Base-by-base conservation (phyloP, 2,329 filamentous ascomycete genomes). In the Calonectria ilicicola region DNA sequence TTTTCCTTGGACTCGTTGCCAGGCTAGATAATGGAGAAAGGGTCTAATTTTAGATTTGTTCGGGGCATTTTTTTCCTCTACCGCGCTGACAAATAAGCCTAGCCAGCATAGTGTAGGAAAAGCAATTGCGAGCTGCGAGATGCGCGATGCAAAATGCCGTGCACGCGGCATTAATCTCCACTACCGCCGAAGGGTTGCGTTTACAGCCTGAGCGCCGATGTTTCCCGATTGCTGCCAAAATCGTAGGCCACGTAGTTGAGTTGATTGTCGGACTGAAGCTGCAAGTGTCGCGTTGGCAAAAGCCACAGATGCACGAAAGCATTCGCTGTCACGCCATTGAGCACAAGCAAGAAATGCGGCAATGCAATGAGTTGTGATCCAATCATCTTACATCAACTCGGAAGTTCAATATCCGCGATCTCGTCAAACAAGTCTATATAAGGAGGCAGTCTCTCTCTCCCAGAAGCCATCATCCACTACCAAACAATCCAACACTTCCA, bases 151-250 rank as follows among this genome's bases (percentile, higher is more conserved):
- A 7, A 21, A 12, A 23, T 15, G 14, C 7, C 32, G 23, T 19
- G 53, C 17, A 12, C 32, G 53, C 53, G 53, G 53, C 53, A 60
- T 60, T 60, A 60, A 60, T 40, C 53, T 40, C 53, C 53, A 58
- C 53, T 8, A 19, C 53, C n/a, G 21, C 53, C 23, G n/a, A 35
- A 14, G 2, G 21, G 53, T 60, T 21, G 21, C 21, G 2, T 40
- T 40, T 40, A 35, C 7, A 19, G 53, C 35, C 35, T 40, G 32
- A 26, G 29, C 15, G 38, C 53, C 32, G 53, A 40, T 40, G 53
- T 60, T 40, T 40, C 21, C 32, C 32, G 53, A 60, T 4, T 5
- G 12, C 23, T 35, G 4, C 21, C n/a, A 40, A 60, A 40, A 60
- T 40, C 32, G 29, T 2, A 21, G 35, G 53, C 32, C 53, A 60